Evolutionary conservation across 2,329 filamentous ascomycete genomes (phyloP), one percentile per base, ranked within the genome.

Genomic region (Paecilomyces variotii): DNA sequence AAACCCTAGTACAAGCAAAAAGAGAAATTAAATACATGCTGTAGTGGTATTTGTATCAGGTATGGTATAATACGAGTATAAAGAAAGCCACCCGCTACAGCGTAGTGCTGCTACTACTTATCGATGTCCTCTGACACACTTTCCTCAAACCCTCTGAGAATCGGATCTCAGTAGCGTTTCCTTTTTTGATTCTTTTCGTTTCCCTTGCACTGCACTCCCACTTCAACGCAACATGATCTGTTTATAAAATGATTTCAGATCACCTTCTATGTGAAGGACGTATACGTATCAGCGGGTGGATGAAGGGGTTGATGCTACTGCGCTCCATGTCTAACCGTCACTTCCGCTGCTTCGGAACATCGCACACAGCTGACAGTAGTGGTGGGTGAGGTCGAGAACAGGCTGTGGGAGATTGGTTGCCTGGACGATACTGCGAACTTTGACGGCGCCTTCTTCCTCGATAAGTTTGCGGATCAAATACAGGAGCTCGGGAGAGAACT

Each of bases 391-490:
- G 72, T 97, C 93, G 57, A 97, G 82, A 45, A 99, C 92, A 60
- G 89, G 87, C 76, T 97, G 94, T 10, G 93, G 92, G 62, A 99
- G 78, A 72, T 89, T 96, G 2, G 93, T 97, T 1, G 93, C 91
- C 76, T 99, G 94, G 57, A 99, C 91, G 70, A 99, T 96, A 74
- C 91, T 97, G 70, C 94, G 85, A 57, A 99, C 89, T 78, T 99
- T 99, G 74, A 99, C 90, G 1, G 93, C 93, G 59, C 94, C 94
- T 76, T 99, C 94, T 65, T 97, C 92, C 76, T 97, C 94, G 70
- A 99, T 99, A 64, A 99, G 80, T 64, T 90, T 91, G 62, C 94
- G 87, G 68, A 97, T 90, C 2, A 90, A 88, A 74, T 87, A 90
- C 57, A 99, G 83, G 51, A 99, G 82, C 63, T 92, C 87, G 0